A percentile compares a stretch with the other conserved stretches of the same genome.
Evolutionary conservation across 345 rosid genomes (phyloP).

Genomic region (Citrus reticulata): DNA sequence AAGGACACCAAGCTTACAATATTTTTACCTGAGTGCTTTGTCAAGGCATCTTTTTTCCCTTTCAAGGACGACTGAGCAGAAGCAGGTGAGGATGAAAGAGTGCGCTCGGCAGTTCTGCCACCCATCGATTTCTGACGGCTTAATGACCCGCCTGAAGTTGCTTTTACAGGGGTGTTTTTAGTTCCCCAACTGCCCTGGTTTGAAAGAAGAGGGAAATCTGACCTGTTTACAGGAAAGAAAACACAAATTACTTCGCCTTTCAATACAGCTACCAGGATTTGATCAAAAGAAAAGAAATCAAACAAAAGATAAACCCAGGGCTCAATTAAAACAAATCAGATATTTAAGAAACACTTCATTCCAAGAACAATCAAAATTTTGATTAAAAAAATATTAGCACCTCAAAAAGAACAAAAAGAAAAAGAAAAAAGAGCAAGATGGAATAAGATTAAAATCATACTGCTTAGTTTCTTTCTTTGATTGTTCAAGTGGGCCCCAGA

Average conservation of each 20-base stretch:
- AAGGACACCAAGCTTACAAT: not conserved
- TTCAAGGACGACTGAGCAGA: constrained; percentile 43
- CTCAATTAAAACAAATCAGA: not conserved
- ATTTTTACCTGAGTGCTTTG: constrained; percentile 63
- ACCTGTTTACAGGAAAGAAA: constrained; percentile 32
- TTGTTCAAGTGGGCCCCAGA: constrained; percentile 93
- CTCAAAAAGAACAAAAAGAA: not conserved
- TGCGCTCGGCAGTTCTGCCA: constrained; percentile 42
- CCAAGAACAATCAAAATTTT: not conserved
- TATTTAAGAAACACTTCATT: not conserved
- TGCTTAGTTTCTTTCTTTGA: constrained; percentile 68
- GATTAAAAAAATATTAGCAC: not conserved
- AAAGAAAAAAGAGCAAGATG: not conserved
- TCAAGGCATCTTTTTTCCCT: constrained; percentile 55
- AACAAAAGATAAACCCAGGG: not conserved
- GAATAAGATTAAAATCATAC: constrained; percentile 40
- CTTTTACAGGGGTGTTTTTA: constrained; percentile 61
- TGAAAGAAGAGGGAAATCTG: constrained; percentile 58
- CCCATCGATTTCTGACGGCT: constrained; percentile 67
- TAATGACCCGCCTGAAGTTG: constrained; percentile 40
- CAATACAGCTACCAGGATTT: no score
- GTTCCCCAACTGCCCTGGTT: constrained; percentile 70
- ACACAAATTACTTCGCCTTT: not conserved
- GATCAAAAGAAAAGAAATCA: not conserved
- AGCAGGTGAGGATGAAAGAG: constrained; percentile 50